Conservation (phyloP, 2,329 filamentous ascomycete species). For the Camptophora hylomeconis region DNA sequence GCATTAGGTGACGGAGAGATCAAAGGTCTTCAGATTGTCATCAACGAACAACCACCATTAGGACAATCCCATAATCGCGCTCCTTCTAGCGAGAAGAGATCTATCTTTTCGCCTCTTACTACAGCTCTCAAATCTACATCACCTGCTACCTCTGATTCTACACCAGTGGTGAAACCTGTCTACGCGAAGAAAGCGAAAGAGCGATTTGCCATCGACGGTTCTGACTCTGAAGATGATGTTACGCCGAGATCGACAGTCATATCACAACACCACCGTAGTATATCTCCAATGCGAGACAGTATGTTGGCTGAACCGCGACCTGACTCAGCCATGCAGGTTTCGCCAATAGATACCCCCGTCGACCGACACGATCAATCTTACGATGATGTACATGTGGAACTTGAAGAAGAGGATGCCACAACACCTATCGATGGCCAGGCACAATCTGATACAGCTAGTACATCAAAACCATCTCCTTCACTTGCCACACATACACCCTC, state of each 20-base stretch:
- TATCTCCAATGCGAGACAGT: conserved; percentile 9
- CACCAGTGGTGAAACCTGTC: conserved; percentile 10
- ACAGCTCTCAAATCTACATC: conserved; percentile 12
- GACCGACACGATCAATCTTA: no score
- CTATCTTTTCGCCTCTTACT: conserved; percentile 11
- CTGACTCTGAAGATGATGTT: conserved; percentile 15
- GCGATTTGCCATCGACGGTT: conserved; percentile 16
- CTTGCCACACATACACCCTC: conserved; percentile 43
- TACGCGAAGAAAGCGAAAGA: conserved; percentile 15
- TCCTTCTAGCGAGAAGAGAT: conserved; percentile 16
- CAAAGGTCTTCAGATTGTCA: neutral
- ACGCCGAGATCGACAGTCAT: conserved; percentile 8
- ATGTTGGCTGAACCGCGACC: conserved; percentile 38
- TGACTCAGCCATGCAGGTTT: conserved; percentile 57
- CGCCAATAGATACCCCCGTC: conserved; percentile 35
- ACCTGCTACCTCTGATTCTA: conserved; percentile 6
- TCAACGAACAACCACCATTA: neutral
- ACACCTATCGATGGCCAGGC: conserved; percentile 20
- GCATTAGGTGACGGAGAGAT: no score
- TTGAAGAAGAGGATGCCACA: neutral
- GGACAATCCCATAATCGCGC: conserved; percentile 11
- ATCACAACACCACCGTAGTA: conserved; percentile 5
- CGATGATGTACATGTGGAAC: no score
- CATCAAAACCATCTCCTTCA: conserved; percentile 18
- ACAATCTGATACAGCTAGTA: conserved; percentile 19